Base-by-base conservation (phyloP, 257 asterid genomes). In the Gentiana macrophylla region DNA sequence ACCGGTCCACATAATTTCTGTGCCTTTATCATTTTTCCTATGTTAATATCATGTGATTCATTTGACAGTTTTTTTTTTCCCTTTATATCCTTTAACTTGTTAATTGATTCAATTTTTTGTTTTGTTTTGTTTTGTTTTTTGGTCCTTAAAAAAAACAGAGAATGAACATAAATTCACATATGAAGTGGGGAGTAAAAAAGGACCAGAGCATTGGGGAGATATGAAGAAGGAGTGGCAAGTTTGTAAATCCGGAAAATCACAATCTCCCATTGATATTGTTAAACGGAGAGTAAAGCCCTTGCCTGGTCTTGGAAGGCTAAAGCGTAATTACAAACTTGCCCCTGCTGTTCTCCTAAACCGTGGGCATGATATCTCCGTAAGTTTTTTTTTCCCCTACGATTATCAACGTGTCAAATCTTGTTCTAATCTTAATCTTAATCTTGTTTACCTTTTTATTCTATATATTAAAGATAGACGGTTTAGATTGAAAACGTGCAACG, bases 311-410 rank as follows among this genome's bases (percentile, higher is more conserved):
- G 82, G 81, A 33, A 12, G 38, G 9, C 45, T 89, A 60, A 54
- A 44, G 8, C 61, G 75, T 46, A 35, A 38, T 6, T 85, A 89
- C 49, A 75, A 83, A 50, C 63, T 76, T 6, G 81, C 84, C 41
- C 76, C 77, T 0, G 94, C 95, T 50, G 0, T 57, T 0, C 54
- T 89, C 0, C 65, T 50, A n/a, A 83, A 83, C 58, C 67, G 86
- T 12, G 97, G 95, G 9, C 89, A 89, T 36, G 94, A 83, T 61
- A 78, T 89, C 33, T 32, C 57, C 56, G 97, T 87, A 67, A 5
- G 68, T 49, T n/a, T 48, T 10, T 41, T 10, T 41, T 24, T 24
- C 4, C 1, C 24, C 24, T 24, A 24, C 1, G 1, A 8, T 37
- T 4, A 3, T 35, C 50, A 34, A 34, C 12, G 33, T 12, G 3